Conservation (phyloP, 164 flowering plant genomes). For the Saururus chinensis region DNA sequence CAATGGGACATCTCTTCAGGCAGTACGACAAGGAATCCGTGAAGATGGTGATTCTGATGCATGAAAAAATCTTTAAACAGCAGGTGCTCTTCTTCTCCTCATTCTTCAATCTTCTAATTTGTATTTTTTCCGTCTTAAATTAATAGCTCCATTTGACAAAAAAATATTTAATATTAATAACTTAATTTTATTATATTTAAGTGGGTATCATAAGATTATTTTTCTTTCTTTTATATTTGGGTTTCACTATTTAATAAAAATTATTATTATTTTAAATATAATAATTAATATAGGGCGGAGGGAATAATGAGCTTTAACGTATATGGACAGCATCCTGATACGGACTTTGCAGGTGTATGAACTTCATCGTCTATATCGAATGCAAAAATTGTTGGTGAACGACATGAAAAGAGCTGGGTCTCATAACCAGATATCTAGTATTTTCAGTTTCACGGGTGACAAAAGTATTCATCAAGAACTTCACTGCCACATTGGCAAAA, state of each 20-base stretch:
- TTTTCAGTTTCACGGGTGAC: constrained; percentile 10
- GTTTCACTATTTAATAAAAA: too few relatives aligned
- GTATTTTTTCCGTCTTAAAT: too few relatives aligned
- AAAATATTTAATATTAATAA: too few relatives aligned
- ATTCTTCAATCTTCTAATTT: background rate
- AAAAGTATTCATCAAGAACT: constrained; percentile 1
- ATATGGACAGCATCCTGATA: background rate
- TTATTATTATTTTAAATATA: too few relatives aligned
- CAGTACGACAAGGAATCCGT: constrained; percentile 45
- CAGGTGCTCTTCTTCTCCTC: constrained; percentile 42
- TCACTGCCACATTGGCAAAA: constrained; percentile 4
- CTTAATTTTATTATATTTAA: too few relatives aligned
- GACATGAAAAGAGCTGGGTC: constrained; percentile 12
- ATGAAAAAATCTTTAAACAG: constrained; percentile 74
- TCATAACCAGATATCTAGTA: constrained; percentile 3
- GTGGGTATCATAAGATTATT: too few relatives aligned
- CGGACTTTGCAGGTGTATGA: constrained; percentile 44
- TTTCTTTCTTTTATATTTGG: too few relatives aligned
- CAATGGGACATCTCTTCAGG: constrained; percentile 39
- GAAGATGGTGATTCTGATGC: constrained; percentile 72
- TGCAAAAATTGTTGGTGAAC: constrained; percentile 65
- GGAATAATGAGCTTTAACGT: too few relatives aligned
- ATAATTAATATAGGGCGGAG: too few relatives aligned
- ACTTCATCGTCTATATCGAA: constrained; percentile 71
- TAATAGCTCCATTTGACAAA: background rate